Conservation (phyloP, 2,329 filamentous ascomycete species). For the Fusarium guadeloupense region DNA sequence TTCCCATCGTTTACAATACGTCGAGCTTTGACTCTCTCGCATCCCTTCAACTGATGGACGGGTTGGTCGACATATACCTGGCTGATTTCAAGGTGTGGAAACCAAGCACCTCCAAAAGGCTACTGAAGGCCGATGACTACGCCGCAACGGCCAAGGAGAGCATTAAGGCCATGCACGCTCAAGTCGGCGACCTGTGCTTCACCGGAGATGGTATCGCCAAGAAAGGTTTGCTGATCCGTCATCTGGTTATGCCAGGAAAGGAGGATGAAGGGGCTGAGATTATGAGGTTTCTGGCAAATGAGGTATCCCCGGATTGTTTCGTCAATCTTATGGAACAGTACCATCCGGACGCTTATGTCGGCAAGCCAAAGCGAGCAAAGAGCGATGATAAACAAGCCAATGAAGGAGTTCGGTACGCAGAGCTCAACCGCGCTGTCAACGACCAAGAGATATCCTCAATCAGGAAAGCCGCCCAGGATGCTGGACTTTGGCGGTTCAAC, state of each 20-base stretch:
- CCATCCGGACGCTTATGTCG: conserved; percentile 81
- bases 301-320: conserved; percentile 79
- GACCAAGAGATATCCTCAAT: conserved; percentile 73
- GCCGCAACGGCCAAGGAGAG: conserved; percentile 76
- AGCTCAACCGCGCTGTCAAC: conserved; percentile 74
- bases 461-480: conserved; percentile 71
- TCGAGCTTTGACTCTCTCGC: conserved; percentile 81
- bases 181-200: conserved; percentile 86
- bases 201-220: conserved; percentile 83
- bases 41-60: conserved; percentile 77
- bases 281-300: conserved; percentile 77
- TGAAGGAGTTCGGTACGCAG: conserved; percentile 71
- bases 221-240: conserved; percentile 77
- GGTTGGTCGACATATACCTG: conserved; percentile 86
- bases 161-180: conserved; percentile 80
- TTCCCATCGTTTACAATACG: conserved; percentile 87
- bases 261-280: conserved; percentile 78
- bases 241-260: conserved; percentile 86
- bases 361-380: conserved; percentile 64
- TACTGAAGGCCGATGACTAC: conserved; percentile 84
- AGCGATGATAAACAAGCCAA: conserved; percentile 52
- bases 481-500: conserved; percentile 82
- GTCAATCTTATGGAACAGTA: conserved; percentile 93
- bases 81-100: conserved; percentile 89
- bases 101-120: conserved; percentile 68